Percentiles rank a stretch among this genome's conserved stretches.
Evolutionary conservation across 768 basidiomycete species (phyloP).

Genomic region (Xanthoconium stramineum): DNA sequence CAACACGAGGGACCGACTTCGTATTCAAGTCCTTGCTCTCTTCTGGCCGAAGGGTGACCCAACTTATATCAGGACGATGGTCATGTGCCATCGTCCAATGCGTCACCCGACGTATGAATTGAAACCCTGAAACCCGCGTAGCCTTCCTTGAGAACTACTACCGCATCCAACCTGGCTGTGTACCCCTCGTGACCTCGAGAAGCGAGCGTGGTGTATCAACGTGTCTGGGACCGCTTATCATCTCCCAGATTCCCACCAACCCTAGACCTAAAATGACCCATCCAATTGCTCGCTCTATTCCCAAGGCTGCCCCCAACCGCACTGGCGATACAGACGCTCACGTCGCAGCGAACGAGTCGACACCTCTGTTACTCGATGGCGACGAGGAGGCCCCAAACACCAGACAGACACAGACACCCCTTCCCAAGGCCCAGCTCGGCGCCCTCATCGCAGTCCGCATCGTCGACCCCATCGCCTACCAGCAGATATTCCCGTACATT

Average conservation of each 20-base stretch:
- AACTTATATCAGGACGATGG: no score
- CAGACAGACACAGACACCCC: constrained; percentile 16
- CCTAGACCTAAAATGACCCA: neutral
- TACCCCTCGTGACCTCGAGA: neutral
- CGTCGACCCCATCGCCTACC: constrained; percentile 57
- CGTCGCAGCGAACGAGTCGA: constrained; percentile 8
- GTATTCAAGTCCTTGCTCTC: no score
- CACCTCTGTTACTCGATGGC: constrained; percentile 6
- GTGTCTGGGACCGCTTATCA: neutral
- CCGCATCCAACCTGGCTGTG: neutral
- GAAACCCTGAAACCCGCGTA: no score
- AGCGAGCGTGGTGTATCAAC: neutral
- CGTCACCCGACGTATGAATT: no score
- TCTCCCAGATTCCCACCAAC: no score
- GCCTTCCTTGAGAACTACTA: no score
- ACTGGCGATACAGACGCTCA: neutral
- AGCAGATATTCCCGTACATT: constrained; percentile 63
- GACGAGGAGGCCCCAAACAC: constrained; percentile 9
- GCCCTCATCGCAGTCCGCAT: constrained; percentile 42
- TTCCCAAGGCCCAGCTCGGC: constrained; percentile 46
- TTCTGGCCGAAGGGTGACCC: no score
- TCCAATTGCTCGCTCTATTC: neutral
- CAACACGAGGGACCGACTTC: no score
- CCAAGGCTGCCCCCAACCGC: neutral
- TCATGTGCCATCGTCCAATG: no score